Conservation (phyloP, 805 yeast species). For the Ogataea trehaloabstinens region DNA sequence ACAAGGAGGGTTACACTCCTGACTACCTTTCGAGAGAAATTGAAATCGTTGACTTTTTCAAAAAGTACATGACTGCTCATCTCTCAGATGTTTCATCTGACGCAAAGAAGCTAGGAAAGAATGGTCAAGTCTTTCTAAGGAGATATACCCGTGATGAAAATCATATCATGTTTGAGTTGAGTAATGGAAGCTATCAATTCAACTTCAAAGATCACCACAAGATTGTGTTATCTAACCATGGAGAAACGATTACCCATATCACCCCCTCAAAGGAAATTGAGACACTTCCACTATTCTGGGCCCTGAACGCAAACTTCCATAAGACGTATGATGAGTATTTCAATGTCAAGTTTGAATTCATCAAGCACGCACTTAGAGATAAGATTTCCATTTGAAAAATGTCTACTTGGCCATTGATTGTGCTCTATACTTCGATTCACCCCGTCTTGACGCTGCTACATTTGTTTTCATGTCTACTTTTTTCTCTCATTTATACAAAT, state of each 20-base stretch:
- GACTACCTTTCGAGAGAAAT: slow-evolving; percentile 60
- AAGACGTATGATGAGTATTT: slow-evolving; percentile 45
- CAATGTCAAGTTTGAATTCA: slow-evolving; percentile 50
- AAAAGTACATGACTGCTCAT: slow-evolving; percentile 88
- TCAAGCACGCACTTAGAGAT: slow-evolving; percentile 63
- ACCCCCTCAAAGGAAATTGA: slow-evolving; percentile 73
- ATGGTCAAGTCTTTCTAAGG: slow-evolving; percentile 73
- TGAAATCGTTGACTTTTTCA: slow-evolving; percentile 83
- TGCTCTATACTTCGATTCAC: neutral
- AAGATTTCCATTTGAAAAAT: slow-evolving; percentile 23
- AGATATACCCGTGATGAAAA: slow-evolving; percentile 77
- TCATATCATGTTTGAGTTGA: slow-evolving; percentile 88
- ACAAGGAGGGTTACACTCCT: slow-evolving; percentile 43
- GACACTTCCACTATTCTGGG: slow-evolving; percentile 56
- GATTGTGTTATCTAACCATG: slow-evolving; percentile 73
- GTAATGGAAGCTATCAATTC: slow-evolving; percentile 90
- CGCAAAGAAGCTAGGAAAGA: slow-evolving; percentile 42
- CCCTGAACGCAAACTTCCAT: slow-evolving; percentile 41
- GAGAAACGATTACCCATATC: slow-evolving; percentile 74
- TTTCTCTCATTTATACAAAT: slow-evolving; percentile 1
- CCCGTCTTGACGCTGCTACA: slow-evolving; percentile 1
- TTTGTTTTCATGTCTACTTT: slow-evolving; percentile 3
- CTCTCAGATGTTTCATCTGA: slow-evolving; percentile 75
- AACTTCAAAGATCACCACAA: slow-evolving; percentile 96
- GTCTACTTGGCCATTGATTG: slow-evolving; percentile 21